Evolutionary conservation across 78 protist genomes (phyloP).

Genomic region (Chrysochromulina tobinii): DNA sequence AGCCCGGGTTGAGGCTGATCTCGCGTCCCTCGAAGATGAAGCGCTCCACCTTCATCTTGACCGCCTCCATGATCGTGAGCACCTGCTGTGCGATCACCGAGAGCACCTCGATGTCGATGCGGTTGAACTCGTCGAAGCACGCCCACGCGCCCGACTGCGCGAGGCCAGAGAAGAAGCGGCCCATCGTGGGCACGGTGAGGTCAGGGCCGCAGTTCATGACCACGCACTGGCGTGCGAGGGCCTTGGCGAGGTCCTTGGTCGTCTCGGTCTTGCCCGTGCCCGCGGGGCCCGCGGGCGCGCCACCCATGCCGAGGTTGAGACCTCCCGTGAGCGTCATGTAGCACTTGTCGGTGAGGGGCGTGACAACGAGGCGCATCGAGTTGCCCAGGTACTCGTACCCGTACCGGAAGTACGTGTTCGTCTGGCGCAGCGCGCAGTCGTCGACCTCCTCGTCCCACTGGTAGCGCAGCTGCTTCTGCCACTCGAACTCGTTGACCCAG

Average conservation of each 20-base stretch:
- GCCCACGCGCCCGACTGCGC: slow-evolving; percentile 87
- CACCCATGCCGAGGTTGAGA: slow-evolving; percentile 74
- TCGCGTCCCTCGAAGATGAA: slow-evolving; percentile 59
- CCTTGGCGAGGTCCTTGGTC: slow-evolving; percentile 78
- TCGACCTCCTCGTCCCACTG: slow-evolving; percentile 69
- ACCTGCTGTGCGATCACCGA: slow-evolving; percentile 77
- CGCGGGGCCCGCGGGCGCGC: slow-evolving; percentile 89
- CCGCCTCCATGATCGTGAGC: slow-evolving; percentile 44
- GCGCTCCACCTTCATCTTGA: slow-evolving; percentile 8
- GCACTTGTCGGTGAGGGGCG: slow-evolving; percentile 88
- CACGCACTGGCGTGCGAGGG: slow-evolving; percentile 68
- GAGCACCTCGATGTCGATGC: slow-evolving; percentile 64
- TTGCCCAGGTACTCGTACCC: slow-evolving; percentile 86
- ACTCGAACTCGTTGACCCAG: slow-evolving; percentile 52
- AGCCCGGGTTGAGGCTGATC: slow-evolving; percentile 57
- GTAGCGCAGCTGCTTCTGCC: slow-evolving; percentile 70
- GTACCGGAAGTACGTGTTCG: slow-evolving; percentile 51
- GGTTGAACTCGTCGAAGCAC: slow-evolving; percentile 86
- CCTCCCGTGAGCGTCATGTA: slow-evolving; percentile 74
- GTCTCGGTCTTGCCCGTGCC: slow-evolving; percentile 93
- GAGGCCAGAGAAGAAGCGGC: slow-evolving; percentile 68
- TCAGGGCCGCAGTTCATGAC: slow-evolving; percentile 82
- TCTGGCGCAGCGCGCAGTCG: slow-evolving; percentile 50
- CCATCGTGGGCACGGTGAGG: slow-evolving; percentile 78
- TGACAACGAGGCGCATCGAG: slow-evolving; percentile 81